Base-by-base conservation (phyloP, 1,284 basidiomycete genomes). In the Malassezia caprae region DNA sequence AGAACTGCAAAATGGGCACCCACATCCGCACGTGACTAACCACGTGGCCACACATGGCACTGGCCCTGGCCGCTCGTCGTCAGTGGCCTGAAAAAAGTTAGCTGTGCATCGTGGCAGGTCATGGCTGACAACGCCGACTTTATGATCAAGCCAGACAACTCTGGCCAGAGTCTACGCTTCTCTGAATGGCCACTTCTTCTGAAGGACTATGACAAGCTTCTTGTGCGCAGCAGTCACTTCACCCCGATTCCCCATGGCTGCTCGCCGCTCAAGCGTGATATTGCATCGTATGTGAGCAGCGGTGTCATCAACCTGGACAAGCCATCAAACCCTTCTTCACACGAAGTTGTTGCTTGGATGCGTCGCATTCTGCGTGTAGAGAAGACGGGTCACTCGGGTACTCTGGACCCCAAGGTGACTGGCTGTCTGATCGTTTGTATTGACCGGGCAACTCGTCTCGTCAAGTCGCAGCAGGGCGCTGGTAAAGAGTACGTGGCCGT, bases 301-400 rank as follows among this genome's bases (percentile, higher is more conserved):
- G 94, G 94, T 67, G 89, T 96, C 56, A 98, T 99, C 77, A 96
- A 98, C 79, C 81, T 98, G 65, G 94, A 99, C 82, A 99, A 99
- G 77, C 94, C 94, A 24, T 96, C 93, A 45, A 99, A 98, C 78
- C 94, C 94, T 8, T 98, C 94, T 4, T 96, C 93, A n/a, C 94
- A 99, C 78, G 94, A 99, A 80, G 94, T 99, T 53, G 94, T 99
- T 62, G 94, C 94, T 15, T 99, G 94, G 94, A 79, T 99, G 62
- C 83, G 93, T 67, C 83, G 94, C 26, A 99, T 99, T 65, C 78
- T 99, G 49, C 84, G 93, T 26, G 88, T 88, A 31, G 93, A 98
- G 77, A 98, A 99, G 79, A 99, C 94, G 0, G 94, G 93, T 48
- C 91, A 96, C 78, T 91, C 89, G 63, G 90, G 91, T 64, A 98